Base-by-base conservation (phyloP, 371 early-diverging fungal genomes). In the Coemansia sp. region DNA sequence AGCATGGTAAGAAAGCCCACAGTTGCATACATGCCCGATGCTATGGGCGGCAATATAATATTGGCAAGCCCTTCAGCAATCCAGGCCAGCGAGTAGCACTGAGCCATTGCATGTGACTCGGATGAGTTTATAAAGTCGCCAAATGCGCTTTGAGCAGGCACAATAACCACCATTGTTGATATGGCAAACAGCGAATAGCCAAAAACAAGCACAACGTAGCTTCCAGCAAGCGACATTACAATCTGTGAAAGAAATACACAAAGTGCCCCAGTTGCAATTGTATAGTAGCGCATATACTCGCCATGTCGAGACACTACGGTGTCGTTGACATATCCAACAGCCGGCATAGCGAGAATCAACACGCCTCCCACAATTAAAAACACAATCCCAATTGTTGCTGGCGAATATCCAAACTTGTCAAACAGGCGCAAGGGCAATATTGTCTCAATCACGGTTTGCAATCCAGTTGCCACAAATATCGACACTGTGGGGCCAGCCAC, bases 91-190 rank as follows among this genome's bases (percentile, higher is more conserved):
- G 77, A 76, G 42, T 72, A 76, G 68, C 72, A 68, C 66, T 76
- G 77, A 0, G 77, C 77, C 77, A 76, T 76, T 24, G 73, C 77
- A 2, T 53, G 53, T 22, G 73, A 62, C 11, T 64, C 65, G 2
- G 77, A 56, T 0, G 73, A 29, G 52, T 76, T 76, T 27, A 76
- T 87, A 47, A 67, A 76, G 22, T 76, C 77, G 13, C 77, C 77
- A 64, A 76, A 76, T 5, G 77, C 73, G 45, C 77, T 76, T 51
- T 76, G 77, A 11, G 77, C 73, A 2, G 77, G 77, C 42, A 76
- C 73, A 40, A 68, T 55, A 5, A 64, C 72, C 31, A 71, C 50
- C 77, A 76, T 76, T 0, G 72, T 52, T 14, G 66, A 65, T 3
- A 68, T 48, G 0, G 72, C 66, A 65, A 76, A 76, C 56, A 76